Conservation (phyloP, 345 rosid species). For the Eucalyptus marginata region DNA sequence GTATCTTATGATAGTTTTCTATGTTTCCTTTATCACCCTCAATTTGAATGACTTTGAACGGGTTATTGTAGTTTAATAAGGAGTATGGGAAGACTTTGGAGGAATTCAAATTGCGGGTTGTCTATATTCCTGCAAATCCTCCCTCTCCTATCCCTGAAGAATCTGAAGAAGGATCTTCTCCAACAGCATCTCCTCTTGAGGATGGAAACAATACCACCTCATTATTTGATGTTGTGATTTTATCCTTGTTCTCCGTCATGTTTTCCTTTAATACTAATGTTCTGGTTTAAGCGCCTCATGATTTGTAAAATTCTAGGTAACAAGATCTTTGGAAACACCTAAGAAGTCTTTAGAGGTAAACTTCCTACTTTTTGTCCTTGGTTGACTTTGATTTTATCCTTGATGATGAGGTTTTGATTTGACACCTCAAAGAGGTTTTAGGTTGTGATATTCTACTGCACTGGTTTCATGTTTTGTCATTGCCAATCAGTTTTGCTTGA, state of each 20-base stretch:
- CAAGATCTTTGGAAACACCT: slow-evolving; percentile 45
- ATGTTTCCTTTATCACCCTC: background rate
- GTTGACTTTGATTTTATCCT: background rate
- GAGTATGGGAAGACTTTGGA: slow-evolving; percentile 43
- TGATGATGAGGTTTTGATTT: background rate
- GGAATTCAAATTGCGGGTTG: slow-evolving; percentile 70
- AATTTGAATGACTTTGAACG: background rate
- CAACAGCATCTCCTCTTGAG: slow-evolving; percentile 40
- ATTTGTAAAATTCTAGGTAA: slow-evolving; percentile 26
- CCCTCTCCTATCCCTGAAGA: slow-evolving; percentile 92
- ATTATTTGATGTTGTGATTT: slow-evolving; percentile 36
- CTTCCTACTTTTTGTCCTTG: background rate
- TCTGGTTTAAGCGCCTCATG: background rate
- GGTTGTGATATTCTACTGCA: background rate
- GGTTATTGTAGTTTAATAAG: slow-evolving; percentile 47
- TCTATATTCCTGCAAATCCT: slow-evolving; percentile 73
- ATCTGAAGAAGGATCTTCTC: slow-evolving; percentile 80
- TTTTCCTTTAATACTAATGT: background rate
- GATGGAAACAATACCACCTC: slow-evolving; percentile 28
- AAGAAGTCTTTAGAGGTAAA: slow-evolving; percentile 51
- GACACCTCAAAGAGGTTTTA: background rate
- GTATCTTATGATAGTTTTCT: background rate
- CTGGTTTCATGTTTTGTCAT: background rate
- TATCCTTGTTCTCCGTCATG: background rate
- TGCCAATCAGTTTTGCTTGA: background rate